Percentiles rank a stretch among this genome's conserved stretches.
Evolutionary conservation across 495 filamentous ascomycete species (phyloP).

Genomic region (Aspergillus biplanus): DNA sequence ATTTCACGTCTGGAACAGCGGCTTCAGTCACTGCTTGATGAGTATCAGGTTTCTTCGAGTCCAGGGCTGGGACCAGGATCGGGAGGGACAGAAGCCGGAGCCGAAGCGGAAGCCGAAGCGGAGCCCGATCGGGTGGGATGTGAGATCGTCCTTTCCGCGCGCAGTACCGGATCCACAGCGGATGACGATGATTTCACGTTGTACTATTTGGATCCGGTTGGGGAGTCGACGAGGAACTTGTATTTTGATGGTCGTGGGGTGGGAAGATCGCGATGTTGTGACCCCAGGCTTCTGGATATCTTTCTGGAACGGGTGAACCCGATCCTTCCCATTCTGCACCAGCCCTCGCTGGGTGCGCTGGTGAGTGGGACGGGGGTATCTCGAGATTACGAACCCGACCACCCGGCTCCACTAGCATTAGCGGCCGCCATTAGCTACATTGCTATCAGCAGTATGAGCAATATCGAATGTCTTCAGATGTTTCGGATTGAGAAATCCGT

Average conservation of each 20-base stretch:
- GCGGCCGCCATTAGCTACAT: slow-evolving; percentile 57
- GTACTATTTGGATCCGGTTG: slow-evolving; percentile 29
- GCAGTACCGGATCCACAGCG: background rate
- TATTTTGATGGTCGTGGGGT: background rate
- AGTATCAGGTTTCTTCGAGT: no score
- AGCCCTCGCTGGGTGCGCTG: slow-evolving; percentile 37
- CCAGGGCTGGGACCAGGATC: background rate
- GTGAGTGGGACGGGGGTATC: slow-evolving; percentile 36
- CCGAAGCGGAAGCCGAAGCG: background rate
- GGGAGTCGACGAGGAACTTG: slow-evolving; percentile 30
- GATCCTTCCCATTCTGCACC: slow-evolving; percentile 32
- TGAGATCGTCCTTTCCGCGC: no score
- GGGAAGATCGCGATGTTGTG: background rate
- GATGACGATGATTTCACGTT: background rate
- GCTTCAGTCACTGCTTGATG: background rate
- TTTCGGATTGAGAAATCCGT: slow-evolving; percentile 46
- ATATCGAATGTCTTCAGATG: slow-evolving; percentile 41
- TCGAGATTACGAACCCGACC: slow-evolving; percentile 36
- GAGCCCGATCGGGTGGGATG: background rate
- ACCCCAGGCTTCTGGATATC: slow-evolving; percentile 31
- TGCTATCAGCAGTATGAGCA: slow-evolving; percentile 42
- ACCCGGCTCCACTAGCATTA: slow-evolving; percentile 45
- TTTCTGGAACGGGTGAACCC: slow-evolving; percentile 17
- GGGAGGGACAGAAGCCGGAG: no score
- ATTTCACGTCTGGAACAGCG: background rate